phyloP scores from a whole-genome alignment of 2,329 filamentous ascomycete genomes.

The Aspergillus vadensis region DNA sequence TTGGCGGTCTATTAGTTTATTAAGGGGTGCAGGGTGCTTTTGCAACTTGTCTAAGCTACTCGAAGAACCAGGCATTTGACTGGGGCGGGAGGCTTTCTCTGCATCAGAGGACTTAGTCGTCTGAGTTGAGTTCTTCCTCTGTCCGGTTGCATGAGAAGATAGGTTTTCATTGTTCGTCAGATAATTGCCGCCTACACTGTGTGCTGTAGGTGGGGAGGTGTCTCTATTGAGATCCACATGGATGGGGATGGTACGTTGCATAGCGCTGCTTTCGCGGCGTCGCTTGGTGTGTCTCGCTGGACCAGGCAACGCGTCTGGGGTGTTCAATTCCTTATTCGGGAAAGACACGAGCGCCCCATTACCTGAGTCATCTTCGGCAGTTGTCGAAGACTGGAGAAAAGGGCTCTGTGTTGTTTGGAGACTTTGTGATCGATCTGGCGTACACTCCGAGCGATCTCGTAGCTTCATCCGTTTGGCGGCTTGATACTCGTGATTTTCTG shows the following conservation, averaged over 20 bases:
- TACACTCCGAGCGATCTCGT: conserved; percentile 44
- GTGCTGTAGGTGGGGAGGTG: background rate
- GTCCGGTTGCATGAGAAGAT: conserved; percentile 15
- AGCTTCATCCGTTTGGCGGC: conserved; percentile 65
- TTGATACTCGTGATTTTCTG: conserved; percentile 61
- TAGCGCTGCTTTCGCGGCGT: background rate
- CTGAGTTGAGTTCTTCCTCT: conserved; percentile 13
- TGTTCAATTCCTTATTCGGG: background rate
- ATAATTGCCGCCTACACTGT: background rate
- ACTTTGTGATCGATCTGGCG: conserved; percentile 25
- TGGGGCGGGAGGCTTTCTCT: background rate
- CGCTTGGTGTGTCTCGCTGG: background rate
- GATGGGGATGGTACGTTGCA: conserved; percentile 17
- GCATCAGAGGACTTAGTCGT: background rate
- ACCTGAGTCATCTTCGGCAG: background rate
- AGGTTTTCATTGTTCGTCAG: conserved; percentile 28
- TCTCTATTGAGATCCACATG: conserved; percentile 22
- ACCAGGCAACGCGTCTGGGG: background rate
- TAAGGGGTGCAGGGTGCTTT: background rate
- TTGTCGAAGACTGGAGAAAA: conserved; percentile 12
- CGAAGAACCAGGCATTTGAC: background rate
- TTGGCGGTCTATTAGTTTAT: background rate
- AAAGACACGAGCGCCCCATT: background rate
- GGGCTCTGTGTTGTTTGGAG: conserved; percentile 24
- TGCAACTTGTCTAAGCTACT: background rate